A percentile compares a stretch with the other conserved stretches of the same genome.
phyloP scores from a whole-genome alignment of 176 grass and related monocot species.

The Ananas comosus region DNA sequence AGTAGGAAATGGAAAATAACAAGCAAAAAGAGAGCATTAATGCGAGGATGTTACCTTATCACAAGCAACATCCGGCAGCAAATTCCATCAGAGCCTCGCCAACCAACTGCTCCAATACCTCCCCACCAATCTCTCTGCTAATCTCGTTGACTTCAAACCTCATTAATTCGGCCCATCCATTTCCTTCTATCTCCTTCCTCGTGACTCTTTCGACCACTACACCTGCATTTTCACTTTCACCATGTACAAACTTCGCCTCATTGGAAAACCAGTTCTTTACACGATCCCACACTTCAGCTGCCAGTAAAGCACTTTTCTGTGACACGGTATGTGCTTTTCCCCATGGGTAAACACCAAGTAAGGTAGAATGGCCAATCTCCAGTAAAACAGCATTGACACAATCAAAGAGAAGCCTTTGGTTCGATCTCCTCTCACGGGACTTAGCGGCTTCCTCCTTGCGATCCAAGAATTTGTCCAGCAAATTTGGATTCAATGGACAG shows the following conservation, averaged over 20 bases:
- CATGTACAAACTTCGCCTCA: conserved; percentile 17
- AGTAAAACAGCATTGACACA: conserved; percentile 54
- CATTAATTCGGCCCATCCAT: conserved; percentile 36
- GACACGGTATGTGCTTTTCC: conserved; percentile 4
- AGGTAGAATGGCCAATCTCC: conserved; percentile 45
- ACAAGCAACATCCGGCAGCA: conserved; percentile 18
- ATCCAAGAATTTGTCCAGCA: conserved; percentile 60
- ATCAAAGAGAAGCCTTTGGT: conserved; percentile 76
- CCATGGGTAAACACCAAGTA: conserved; percentile 34
- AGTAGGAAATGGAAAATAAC: too few species aligned
- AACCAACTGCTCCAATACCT: conserved; percentile 59
- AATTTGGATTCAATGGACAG: conserved; percentile 48
- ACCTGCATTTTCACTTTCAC: conserved; percentile 18
- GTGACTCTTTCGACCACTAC: conserved; percentile 41
- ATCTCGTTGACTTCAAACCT: conserved; percentile 46
- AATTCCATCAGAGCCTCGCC: conserved; percentile 34
- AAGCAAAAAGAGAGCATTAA: not conserved
- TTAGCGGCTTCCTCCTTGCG: conserved; percentile 63
- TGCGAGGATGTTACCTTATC: conserved; percentile 5
- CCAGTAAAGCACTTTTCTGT: conserved; percentile 24
- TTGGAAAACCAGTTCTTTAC: conserved; percentile 46
- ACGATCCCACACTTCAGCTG: conserved; percentile 33
- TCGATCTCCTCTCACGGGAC: conserved; percentile 64
- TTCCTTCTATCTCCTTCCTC: conserved; percentile 50
- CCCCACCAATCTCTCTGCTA: conserved; percentile 31